Evolutionary conservation across 140 eudicot genomes (phyloP).

Genomic region (Senecio squalidus): DNA sequence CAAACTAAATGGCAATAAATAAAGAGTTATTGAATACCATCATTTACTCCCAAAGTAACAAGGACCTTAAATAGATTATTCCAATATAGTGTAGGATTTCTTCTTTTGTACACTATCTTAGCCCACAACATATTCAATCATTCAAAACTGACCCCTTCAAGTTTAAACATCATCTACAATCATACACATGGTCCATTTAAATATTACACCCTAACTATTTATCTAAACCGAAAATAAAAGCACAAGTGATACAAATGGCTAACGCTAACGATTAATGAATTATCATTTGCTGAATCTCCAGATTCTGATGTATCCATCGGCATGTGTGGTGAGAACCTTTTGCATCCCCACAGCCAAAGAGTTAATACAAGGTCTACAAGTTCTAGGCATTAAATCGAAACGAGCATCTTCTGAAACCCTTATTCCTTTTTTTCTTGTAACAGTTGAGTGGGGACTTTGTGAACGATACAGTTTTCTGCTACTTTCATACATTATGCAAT

Average conservation of each 20-base stretch:
- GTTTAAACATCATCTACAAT: not conserved
- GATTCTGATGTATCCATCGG: conserved; percentile 55
- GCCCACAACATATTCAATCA: too few species aligned
- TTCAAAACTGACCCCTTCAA: too few species aligned
- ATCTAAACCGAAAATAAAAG: not conserved
- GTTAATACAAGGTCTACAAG: conserved; percentile 58
- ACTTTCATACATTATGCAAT: conserved; percentile 42
- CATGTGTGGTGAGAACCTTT: conserved; percentile 71
- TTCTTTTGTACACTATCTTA: too few species aligned
- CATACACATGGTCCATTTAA: not conserved
- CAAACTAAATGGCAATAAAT: too few species aligned
- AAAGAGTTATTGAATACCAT: too few species aligned
- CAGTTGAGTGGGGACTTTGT: conserved; percentile 14
- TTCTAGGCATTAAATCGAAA: conserved; percentile 49
- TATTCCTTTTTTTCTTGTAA: conserved; percentile 45
- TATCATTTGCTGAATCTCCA: conserved; percentile 57
- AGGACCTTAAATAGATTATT: too few species aligned
- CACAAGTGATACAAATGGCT: not conserved
- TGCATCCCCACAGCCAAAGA: conserved; percentile 83
- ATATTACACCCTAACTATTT: not conserved
- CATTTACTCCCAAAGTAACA: too few species aligned
- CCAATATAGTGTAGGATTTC: too few species aligned
- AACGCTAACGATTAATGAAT: not conserved
- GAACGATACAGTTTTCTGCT: conserved; percentile 21
- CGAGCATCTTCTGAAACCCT: conserved; percentile 58